phyloP scores from a whole-genome alignment of 192 early-diverging fungal species.

The Coemansia sp. region DNA sequence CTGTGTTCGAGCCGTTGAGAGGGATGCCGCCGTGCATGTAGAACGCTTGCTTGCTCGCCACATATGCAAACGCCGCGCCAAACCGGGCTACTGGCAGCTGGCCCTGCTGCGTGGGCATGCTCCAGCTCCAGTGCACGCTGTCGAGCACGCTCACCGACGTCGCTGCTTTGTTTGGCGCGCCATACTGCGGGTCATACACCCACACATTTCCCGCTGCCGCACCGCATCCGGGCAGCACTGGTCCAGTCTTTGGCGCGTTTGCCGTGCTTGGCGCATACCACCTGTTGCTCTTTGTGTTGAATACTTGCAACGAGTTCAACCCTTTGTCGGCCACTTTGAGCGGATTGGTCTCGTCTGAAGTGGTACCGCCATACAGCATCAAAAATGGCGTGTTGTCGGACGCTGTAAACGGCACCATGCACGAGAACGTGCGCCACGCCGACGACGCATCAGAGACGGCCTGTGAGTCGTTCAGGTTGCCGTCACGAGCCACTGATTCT shows the following conservation, averaged over 20 bases:
- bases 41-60: conserved; percentile 20
- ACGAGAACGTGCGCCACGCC: conserved; percentile 47
- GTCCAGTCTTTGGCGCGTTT: conserved; percentile 33
- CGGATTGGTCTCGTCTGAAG: conserved; percentile 24
- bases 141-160: conserved; percentile 44
- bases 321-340: conserved; percentile 29
- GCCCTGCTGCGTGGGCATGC: conserved; percentile 38
- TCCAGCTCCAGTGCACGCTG: conserved; percentile 55
- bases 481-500: conserved; percentile 18
- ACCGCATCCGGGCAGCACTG: conserved; percentile 49
- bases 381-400: conserved; percentile 36
- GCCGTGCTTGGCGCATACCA: conserved; percentile 51
- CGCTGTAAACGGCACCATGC: conserved; percentile 48
- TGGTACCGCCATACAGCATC: conserved; percentile 54
- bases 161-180: conserved; percentile 13
- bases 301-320: conserved; percentile 30
- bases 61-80: conserved; percentile 45
- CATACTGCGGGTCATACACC: conserved; percentile 45
- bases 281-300: conserved; percentile 39
- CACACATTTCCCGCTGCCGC: conserved; percentile 32
- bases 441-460: conserved; percentile 29
- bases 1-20: conserved; percentile 26
- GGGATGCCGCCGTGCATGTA: conserved; percentile 56
- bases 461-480: conserved; percentile 34
- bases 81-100: conserved; percentile 42